Evolutionary conservation across 1,284 basidiomycete species (phyloP).

Genomic region (Ceratobasidium sp.): DNA sequence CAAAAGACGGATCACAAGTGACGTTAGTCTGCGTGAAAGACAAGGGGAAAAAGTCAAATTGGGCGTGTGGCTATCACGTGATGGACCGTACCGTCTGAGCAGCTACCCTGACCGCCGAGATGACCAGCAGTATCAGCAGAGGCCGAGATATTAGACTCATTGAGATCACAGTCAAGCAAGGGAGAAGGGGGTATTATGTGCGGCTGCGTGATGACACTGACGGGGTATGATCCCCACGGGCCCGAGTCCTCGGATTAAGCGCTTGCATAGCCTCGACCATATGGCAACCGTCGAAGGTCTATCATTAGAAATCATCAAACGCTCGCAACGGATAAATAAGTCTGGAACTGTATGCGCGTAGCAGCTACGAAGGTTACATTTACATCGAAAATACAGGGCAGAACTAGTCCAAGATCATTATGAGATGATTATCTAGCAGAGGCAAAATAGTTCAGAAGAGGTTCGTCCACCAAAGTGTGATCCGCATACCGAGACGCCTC

Average conservation of each 20-base stretch:
- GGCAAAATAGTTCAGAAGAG: constrained; percentile 36
- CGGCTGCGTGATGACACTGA: constrained; percentile 12
- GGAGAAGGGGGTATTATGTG: constrained; percentile 12
- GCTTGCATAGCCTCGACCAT: constrained; percentile 35
- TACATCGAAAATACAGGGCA: constrained; percentile 12
- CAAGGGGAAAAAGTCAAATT: constrained; percentile 26
- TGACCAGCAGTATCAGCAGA: not conserved
- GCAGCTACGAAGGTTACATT: not conserved
- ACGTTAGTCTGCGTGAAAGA: constrained; percentile 27
- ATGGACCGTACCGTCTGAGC: constrained; percentile 32
- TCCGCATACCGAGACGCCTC: constrained; percentile 34
- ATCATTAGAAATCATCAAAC: not conserved
- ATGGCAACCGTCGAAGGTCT: constrained; percentile 19
- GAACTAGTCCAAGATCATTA: not conserved
- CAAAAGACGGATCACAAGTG: constrained; percentile 35
- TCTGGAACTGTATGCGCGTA: constrained; percentile 20
- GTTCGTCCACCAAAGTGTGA: constrained; percentile 7
- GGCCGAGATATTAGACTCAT: not conserved
- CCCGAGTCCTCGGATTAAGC: constrained; percentile 19
- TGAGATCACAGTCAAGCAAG: not conserved
- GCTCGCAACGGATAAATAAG: too few species aligned
- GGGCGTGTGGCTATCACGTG: constrained; percentile 33
- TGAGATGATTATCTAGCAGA: not conserved
- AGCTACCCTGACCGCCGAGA: constrained; percentile 8
- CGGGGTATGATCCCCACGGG: constrained; percentile 13